Evolutionary conservation across 139 green algal species (phyloP), one percentile per base, ranked within the genome.

Genomic region (Eudorina sp.): DNA sequence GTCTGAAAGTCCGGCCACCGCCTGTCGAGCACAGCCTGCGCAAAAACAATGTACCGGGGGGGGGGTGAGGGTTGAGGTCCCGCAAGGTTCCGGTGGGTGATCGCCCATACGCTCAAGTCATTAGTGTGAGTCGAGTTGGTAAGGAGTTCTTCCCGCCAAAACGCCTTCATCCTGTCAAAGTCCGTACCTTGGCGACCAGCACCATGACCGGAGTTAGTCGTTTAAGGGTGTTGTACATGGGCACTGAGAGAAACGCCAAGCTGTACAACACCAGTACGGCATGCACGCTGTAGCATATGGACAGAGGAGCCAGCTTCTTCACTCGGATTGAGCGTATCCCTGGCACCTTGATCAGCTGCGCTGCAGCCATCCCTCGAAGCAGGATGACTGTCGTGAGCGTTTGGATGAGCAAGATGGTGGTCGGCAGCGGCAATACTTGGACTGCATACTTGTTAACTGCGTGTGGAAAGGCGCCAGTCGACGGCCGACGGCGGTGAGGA

Each of bases 191-290:
- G 40, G 73, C 68, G 21, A 53, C 46, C 0, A 95, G 91, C 29
- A 95, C 92, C 21, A 93, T 72, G 36, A 95, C 90, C 0, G 92
- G 91, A 8, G 92, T 94, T 3, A 95, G 72, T 6, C 93, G 76
- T 90, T 95, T 96, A 0, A 96, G 69, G 0, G 91, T 91, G 55
- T 81, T 92, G 85, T 94, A 95, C 91, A 91, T 94, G 21, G 74
- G 86, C 4, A 90, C 78, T 23, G 77, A 76, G 38, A 90, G 46
- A 40, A 81, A 82, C 2, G 68, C 68, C 41, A 95, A 64, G 31
- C 25, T 85, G 43, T 87, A 68, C 36, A 96, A 85, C 45, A 88
- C 83, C 13, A 88, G 66, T 40, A 88, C n/a, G 16, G 83, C 83
- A 75, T 88, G 83, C 25, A 68, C 13, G 36, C 27, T 43, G 46